Evolutionary conservation across 306 rosid genomes (phyloP), one percentile per base, ranked within the genome.

Genomic region (Castanopsis chinensis): DNA sequence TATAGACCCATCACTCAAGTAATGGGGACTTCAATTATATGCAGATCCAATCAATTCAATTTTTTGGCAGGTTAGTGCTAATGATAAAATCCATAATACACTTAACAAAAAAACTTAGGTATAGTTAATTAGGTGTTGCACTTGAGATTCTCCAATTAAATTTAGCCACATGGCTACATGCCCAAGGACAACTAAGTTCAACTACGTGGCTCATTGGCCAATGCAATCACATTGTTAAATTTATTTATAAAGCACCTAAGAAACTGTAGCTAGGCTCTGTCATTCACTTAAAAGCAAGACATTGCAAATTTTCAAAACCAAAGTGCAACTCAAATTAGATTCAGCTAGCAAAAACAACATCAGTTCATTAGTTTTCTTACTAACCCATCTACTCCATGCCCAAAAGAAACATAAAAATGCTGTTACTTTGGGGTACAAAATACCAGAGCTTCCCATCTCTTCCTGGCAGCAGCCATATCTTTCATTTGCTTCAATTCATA

Each of bases 381-480:
- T 30, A 64, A 64, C 70, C 43, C 70, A 28, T 30, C 70, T 28
- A 64, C 67, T 64, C 70, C 70, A 15, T 19, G 52, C 52, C 51
- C 25, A 67, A 67, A 49, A 19, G 21, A 35, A 35, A 67, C 3
- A 67, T 35, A 67, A 37, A 67, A 33, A 18, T 59, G 49, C 13
- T 67, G 52, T 67, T 67, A 67, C 49, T 67, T 33, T 67, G 11
- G 21, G 13, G 20, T 33, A 37, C 69, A 85, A 89, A 73, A 79
- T 88, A 95, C 98, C 99, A 92, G 84, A 85, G 97, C 87, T 69
- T 95, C 97, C 98, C 97, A 91, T 92, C 98, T 91, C 88, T 91
- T 95, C 75, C 87, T 92, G 58, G 99, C 97, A 77, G 99, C 94
- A 85, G 92, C 89, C 97, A 95, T 90, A 71, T 91, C 98, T 85